A percentile compares a stretch with the other conserved stretches of the same genome.
phyloP scores from a whole-genome alignment of 1,139 yeast species.

The Lodderomyces orthopsilosis region DNA sequence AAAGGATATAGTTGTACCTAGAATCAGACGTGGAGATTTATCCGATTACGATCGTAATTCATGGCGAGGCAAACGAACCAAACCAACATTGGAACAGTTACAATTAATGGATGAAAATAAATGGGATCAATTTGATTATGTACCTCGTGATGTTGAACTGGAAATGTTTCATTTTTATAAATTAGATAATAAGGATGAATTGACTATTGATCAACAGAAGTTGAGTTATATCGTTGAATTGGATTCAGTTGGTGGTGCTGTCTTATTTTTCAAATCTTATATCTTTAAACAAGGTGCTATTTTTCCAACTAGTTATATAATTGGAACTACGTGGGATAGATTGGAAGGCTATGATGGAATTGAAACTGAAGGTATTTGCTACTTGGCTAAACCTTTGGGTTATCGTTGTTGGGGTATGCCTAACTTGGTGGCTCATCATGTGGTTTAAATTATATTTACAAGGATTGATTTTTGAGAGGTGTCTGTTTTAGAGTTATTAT shows the following conservation, averaged over 20 bases:
- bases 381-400: conserved; percentile 39
- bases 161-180: conserved; percentile 30
- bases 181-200: conserved; percentile 14
- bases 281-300: conserved; percentile 41
- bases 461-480: no score
- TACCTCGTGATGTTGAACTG: conserved; percentile 31
- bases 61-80: conserved; percentile 41
- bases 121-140: conserved; percentile 31
- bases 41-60: conserved; percentile 41
- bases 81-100: conserved; percentile 31
- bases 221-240: conserved; percentile 25
- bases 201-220: conserved; percentile 12
- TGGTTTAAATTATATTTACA: no score
- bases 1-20: conserved; percentile 40
- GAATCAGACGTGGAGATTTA: conserved; percentile 22
- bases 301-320: conserved; percentile 41
- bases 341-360: conserved; percentile 50
- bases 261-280: conserved; percentile 37
- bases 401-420: conserved; percentile 45
- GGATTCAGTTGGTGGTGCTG: conserved; percentile 50
- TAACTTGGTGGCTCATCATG: conserved; percentile 27
- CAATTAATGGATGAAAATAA: conserved; percentile 25
- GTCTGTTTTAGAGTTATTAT: neutral
- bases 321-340: conserved; percentile 47
- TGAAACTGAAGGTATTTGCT: conserved; percentile 50